Evolutionary conservation across 129 eudicot species (phyloP), one percentile per base, ranked within the genome.

Genomic region (Daucus carota): DNA sequence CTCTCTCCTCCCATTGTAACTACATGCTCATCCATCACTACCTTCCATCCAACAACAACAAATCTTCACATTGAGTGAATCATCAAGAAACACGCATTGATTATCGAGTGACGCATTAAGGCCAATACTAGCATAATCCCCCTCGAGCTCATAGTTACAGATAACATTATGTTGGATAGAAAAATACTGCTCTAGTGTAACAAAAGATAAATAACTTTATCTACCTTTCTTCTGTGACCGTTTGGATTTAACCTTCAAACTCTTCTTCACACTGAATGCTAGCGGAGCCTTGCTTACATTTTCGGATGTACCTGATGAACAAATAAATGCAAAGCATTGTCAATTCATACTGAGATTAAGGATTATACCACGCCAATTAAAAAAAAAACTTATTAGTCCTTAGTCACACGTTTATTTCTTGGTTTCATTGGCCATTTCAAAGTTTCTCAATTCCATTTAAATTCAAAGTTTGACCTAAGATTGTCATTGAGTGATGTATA

Each of bases 211-310:
- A 26, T 28, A 13, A 28, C 1, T 4, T 26, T 1, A 13, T 20
- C 10, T 44, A 71, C 75, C 90, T 77, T 84, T 88, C 70, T 83
- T 88, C 73, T 76, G 85, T 32, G 85, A 70, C 57, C 75, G 80
- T 80, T 84, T 92, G 29, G 82, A 18, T 81, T 80, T 81, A 50
- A 93, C 79, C 77, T 85, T 90, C 80, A 89, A 15, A 83, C 86
- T 80, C 90, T 87, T 93, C 87, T 90, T 90, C 90, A 90, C 14
- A 75, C 83, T 81, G 65, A 90, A 90, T 76, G 83, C 73, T 72
- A 76, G 59, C 1, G 88, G 87, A 32, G 90, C 18, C 76, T 86
- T 90, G 42, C 31, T 81, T 28, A 86, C 82, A 50, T 84, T 86
- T 76, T 81, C 40, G 22, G 92, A 84, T 52, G 92, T 31, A 68